phyloP scores from a whole-genome alignment of 108 stramenopile species.

The Stephanodiscus minutulus region DNA sequence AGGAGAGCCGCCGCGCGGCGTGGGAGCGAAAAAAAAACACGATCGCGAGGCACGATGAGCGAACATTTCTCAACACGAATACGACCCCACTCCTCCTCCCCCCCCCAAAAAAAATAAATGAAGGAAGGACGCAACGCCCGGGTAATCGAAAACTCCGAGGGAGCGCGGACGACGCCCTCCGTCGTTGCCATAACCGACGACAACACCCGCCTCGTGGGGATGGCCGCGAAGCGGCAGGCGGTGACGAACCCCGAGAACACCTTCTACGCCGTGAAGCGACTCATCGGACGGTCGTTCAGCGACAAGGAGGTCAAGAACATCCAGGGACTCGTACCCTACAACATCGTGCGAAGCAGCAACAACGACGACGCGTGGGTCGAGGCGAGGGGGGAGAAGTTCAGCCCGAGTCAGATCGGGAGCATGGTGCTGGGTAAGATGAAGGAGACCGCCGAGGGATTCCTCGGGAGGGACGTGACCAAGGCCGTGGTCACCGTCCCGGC shows the following conservation, averaged over 20 bases:
- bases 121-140: conserved; percentile 95
- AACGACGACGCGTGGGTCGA: conserved; percentile 98
- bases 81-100: too few relatives aligned
- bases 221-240: conserved; percentile 97
- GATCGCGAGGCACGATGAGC: too few relatives aligned
- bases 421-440: conserved; percentile 99
- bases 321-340: conserved; percentile 94
- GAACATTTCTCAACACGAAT: too few relatives aligned
- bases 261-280: conserved; percentile 97
- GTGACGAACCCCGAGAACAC: conserved; percentile 99
- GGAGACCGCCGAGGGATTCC: conserved; percentile 98
- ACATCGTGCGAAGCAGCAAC: conserved; percentile 92
- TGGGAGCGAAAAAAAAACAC: too few relatives aligned
- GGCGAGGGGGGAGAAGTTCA: conserved; percentile 90
- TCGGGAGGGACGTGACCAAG: conserved; percentile 95
- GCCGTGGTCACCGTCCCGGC: conserved; percentile 99
- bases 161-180: conserved; percentile 98
- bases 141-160: conserved; percentile 99
- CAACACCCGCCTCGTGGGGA: conserved; percentile 93
- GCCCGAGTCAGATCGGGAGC: conserved; percentile 97
- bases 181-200: conserved; percentile 94
- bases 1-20: too few relatives aligned
- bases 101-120: not conserved
- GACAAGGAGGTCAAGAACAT: conserved; percentile 95
- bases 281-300: conserved; percentile 93